Percentiles rank a stretch among this genome's conserved stretches.
phyloP scores from a whole-genome alignment of 192 early-diverging fungal species.

The Coemansia umbellata region DNA sequence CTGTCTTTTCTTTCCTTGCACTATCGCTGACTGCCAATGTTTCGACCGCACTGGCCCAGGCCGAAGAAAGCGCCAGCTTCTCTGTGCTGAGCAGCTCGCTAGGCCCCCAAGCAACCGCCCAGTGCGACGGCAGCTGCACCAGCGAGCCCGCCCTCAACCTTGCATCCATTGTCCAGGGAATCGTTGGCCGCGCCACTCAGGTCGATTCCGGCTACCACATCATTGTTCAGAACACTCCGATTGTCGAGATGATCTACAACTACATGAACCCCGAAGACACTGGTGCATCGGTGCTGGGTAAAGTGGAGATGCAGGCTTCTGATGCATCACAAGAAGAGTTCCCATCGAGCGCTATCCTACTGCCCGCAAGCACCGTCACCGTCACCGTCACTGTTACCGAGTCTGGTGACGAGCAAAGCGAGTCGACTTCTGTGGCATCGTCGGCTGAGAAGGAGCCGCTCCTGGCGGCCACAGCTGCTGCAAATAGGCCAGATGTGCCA shows the following conservation, averaged over 20 bases:
- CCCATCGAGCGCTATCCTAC: not conserved
- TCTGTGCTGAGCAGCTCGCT: no score
- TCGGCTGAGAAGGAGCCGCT: not conserved
- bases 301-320: not conserved
- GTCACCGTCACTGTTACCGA: slow-evolving; percentile 1
- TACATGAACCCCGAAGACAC: slow-evolving; percentile 34
- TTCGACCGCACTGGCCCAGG: no score
- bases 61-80: no score
- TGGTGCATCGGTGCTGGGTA: no score
- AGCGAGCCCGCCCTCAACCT: no score
- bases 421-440: not conserved
- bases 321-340: not conserved
- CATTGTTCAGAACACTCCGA: slow-evolving; percentile 15
- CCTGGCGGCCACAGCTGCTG: not conserved
- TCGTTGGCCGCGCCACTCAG: no score
- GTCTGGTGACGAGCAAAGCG: not conserved
- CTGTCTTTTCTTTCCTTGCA: no score
- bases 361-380: not conserved
- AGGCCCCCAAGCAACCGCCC: not conserved
- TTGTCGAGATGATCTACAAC: slow-evolving; percentile 37
- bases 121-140: not conserved
- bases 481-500: not conserved
- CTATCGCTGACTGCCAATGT: no score
- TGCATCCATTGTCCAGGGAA: no score
- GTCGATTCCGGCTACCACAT: slow-evolving; percentile 9